Evolutionary conservation across 768 basidiomycete genomes (phyloP), one percentile per base, ranked within the genome.

Genomic region (Hypsizygus marmoreus): DNA sequence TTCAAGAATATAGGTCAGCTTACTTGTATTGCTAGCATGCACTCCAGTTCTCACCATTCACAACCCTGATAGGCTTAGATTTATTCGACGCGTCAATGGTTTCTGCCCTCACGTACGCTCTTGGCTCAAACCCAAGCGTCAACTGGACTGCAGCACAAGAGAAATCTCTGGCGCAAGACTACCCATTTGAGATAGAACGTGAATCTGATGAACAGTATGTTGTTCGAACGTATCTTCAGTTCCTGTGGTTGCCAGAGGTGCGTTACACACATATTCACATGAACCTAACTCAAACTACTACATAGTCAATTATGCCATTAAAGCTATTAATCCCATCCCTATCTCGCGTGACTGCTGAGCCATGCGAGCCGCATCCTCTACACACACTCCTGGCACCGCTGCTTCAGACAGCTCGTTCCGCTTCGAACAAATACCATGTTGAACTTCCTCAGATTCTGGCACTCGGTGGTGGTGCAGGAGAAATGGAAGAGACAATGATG

Each of bases 221-320:
- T 17, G 71, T 70, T 2, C 72, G 82, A n/a, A 81, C 73, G 3
- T 90, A 89, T 62, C 75, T 86, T 34, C 86, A 88, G 55, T 87
- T 84, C 53, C 72, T 90, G 6, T 90, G 87, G 86, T 74, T 89
- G 32, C 87, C 88, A 35, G 79, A 88, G 68, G 88, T 88, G 53
- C 40, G 64, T 55, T 19, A 4, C 6, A 47, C 40, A 23, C 35
- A 33, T 30, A 24, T 48, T 29, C 39, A 46, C 47, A 35, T 28
- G 22, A 24, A 23, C 14, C 14, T 24, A 11, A 12, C 17, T 12
- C 6, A n/a, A 23, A 26, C n/a, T 5, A 26, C 9, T 45, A 12
- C 34, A 14, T 50, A 91, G 89, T 84, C 86, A 2, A 78, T 88
- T 36, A 84, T 88, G 83, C 80, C 87, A 7, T 68, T 91, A 0